Conservation (phyloP, 2,329 filamentous ascomycete genomes). For the Geosmithia morbida region DNA sequence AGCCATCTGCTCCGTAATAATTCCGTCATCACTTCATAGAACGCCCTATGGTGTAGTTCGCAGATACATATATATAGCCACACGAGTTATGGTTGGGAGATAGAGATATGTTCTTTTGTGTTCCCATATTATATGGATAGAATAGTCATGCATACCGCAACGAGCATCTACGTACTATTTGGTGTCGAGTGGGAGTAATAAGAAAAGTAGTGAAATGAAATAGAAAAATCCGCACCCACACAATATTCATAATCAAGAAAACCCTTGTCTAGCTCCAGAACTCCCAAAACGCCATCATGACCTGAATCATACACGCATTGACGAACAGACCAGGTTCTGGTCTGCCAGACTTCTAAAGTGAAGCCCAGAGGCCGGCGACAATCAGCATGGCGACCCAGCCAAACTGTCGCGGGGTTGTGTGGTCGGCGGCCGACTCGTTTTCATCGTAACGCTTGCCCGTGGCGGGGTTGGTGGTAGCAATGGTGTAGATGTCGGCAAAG, state of each 20-base stretch:
- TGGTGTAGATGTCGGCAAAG: slow-evolving; percentile 65
- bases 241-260: neutral
- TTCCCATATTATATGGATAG: too few relatives aligned
- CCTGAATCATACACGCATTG: neutral
- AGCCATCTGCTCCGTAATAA: too few relatives aligned
- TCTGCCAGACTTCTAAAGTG: slow-evolving; percentile 1
- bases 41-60: too few relatives aligned
- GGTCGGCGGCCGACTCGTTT: neutral
- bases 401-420: slow-evolving; percentile 8
- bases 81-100: too few relatives aligned
- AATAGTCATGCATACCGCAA: neutral
- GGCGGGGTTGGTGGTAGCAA: slow-evolving; percentile 23
- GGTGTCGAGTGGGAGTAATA: neutral
- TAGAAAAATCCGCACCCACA: neutral
- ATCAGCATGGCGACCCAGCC: slow-evolving; percentile 25
- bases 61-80: too few relatives aligned
- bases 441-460: slow-evolving; percentile 3
- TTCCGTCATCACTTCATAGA: too few relatives aligned
- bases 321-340: slow-evolving; percentile 5
- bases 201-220: neutral
- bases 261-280: neutral
- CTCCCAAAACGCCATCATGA: neutral
- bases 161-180: neutral
- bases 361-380: slow-evolving; percentile 20
- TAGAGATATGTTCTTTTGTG: too few relatives aligned